Conservation (phyloP, 2,329 filamentous ascomycete species). For the Colletotrichum gigasporum region DNA sequence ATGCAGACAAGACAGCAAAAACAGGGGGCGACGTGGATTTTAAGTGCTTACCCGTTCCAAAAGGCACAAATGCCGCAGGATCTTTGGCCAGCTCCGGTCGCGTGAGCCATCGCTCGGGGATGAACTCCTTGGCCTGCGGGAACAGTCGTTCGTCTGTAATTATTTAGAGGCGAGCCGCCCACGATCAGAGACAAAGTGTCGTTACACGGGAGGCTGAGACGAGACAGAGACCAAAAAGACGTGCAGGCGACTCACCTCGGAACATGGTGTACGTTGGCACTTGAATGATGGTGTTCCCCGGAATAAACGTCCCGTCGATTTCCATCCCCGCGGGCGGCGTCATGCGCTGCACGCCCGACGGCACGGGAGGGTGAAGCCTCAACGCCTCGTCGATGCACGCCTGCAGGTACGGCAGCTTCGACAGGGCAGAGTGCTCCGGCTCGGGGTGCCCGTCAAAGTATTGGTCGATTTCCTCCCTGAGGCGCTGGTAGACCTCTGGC, state of each 20-base stretch:
- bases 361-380: conserved; percentile 48
- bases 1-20: no score
- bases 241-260: conserved; percentile 26
- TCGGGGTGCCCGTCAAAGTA: conserved; percentile 25
- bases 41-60: conserved; percentile 37
- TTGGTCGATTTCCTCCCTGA: conserved; percentile 32
- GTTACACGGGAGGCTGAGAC: no score
- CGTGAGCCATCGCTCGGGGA: conserved; percentile 37
- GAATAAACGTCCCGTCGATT: conserved; percentile 44
- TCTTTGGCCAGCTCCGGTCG: conserved; percentile 34
- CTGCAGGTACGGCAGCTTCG: conserved; percentile 41
- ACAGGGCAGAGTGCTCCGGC: conserved; percentile 34
- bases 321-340: conserved; percentile 48
- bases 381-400: conserved; percentile 51
- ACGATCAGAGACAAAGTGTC: no score
- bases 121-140: conserved; percentile 34
- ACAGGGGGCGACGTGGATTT: neutral
- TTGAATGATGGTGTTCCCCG: conserved; percentile 45
- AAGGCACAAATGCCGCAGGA: conserved; percentile 37
- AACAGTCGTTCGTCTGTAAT: conserved; percentile 34
- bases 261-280: conserved; percentile 39
- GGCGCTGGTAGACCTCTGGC: neutral
- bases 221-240: neutral
- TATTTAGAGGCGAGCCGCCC: neutral
- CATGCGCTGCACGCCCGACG: conserved; percentile 43